Percentiles rank a stretch among this genome's conserved stretches.
phyloP scores from a whole-genome alignment of 495 filamentous ascomycete genomes.

The Penicillium verhagenii region DNA sequence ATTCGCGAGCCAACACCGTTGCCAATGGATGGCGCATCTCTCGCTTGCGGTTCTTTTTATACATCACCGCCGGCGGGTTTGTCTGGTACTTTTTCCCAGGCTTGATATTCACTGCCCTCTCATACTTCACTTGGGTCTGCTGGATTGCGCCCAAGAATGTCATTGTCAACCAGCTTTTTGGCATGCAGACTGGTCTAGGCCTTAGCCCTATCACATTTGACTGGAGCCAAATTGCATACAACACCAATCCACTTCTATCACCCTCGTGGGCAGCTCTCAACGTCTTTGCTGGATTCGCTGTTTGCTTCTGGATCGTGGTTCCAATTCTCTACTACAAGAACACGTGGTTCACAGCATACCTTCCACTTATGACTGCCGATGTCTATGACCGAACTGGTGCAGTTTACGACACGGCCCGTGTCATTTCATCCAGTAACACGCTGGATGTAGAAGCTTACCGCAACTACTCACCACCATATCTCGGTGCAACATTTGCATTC shows the following conservation, averaged over 20 bases:
- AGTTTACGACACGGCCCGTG: slow-evolving; percentile 73
- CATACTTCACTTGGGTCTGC: slow-evolving; percentile 82
- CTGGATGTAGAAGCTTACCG: slow-evolving; percentile 72
- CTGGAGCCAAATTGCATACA: slow-evolving; percentile 55
- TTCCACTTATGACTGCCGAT: slow-evolving; percentile 38
- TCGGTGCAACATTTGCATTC: slow-evolving; percentile 78
- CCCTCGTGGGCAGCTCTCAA: slow-evolving; percentile 53
- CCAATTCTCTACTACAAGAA: slow-evolving; percentile 40
- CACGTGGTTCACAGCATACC: slow-evolving; percentile 39
- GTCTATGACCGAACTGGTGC: slow-evolving; percentile 82
- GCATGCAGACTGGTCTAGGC: slow-evolving; percentile 75
- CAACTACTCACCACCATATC: slow-evolving; percentile 77
- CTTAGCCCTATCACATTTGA: slow-evolving; percentile 84
- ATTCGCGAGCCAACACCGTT: slow-evolving; percentile 33
- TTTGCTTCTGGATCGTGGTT: slow-evolving; percentile 34
- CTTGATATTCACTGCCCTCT: slow-evolving; percentile 74
- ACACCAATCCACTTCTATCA: slow-evolving; percentile 36
- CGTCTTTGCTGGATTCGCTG: slow-evolving; percentile 45
- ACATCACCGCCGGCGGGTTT: slow-evolving; percentile 49
- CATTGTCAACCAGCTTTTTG: slow-evolving; percentile 73
- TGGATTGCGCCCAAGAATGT: slow-evolving; percentile 84
- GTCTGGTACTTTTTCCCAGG: slow-evolving; percentile 80
- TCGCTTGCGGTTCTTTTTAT: slow-evolving; percentile 57
- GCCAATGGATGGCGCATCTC: slow-evolving; percentile 62
- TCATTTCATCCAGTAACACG: slow-evolving; percentile 66